Percentiles rank a stretch among this genome's conserved stretches.
phyloP scores from a whole-genome alignment of 768 basidiomycete genomes.

The Mycena filopes region DNA sequence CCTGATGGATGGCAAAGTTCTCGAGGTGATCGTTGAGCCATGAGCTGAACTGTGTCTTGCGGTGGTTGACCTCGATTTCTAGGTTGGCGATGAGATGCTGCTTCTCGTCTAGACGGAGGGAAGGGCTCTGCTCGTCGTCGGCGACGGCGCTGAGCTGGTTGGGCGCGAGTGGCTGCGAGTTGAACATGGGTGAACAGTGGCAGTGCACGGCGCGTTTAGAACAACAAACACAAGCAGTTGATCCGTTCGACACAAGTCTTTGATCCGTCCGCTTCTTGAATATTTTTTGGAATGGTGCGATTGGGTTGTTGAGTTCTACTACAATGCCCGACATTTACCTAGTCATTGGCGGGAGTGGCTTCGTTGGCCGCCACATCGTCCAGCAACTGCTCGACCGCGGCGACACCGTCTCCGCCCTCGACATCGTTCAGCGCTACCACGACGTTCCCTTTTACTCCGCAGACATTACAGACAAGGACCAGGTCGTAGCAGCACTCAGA shows the following conservation, averaged over 20 bases:
- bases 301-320: background rate
- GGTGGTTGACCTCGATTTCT: constrained; percentile 85
- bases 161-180: too few species aligned
- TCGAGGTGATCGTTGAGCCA: constrained; percentile 80
- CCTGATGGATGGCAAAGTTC: constrained; percentile 79
- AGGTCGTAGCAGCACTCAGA: constrained; percentile 76
- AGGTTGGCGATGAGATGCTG: constrained; percentile 79
- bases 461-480: constrained; percentile 84
- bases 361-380: constrained; percentile 92
- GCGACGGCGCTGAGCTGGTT: too few species aligned
- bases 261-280: too few species aligned
- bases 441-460: constrained; percentile 90
- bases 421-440: constrained; percentile 91
- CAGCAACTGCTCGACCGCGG: constrained; percentile 83
- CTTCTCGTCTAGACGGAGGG: constrained; percentile 82
- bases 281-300: background rate
- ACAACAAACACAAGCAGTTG: too few species aligned
- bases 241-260: too few species aligned
- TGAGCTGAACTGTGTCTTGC: constrained; percentile 77
- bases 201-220: too few species aligned
- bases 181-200: constrained; percentile 51
- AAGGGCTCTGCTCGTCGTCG: too few species aligned
- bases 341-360: constrained; percentile 95
- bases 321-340: constrained; percentile 72
- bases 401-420: constrained; percentile 87